Conservation (phyloP, 768 basidiomycete species). For the Amyloporia xantha region DNA sequence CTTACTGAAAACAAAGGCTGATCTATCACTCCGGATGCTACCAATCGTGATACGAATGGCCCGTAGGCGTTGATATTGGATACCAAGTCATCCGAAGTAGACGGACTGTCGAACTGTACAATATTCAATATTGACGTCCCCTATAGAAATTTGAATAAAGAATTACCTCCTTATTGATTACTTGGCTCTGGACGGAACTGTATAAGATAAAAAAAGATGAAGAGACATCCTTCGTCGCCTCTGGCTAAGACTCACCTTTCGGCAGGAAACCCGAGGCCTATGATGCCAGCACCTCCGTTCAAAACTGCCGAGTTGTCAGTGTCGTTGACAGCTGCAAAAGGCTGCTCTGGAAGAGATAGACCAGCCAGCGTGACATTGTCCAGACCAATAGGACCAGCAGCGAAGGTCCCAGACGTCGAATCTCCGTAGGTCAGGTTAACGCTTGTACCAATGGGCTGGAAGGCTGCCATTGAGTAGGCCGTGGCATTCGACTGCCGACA, state of each 20-base stretch:
- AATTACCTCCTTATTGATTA: conserved; percentile 16
- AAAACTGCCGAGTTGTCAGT: conserved; percentile 65
- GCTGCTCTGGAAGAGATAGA: conserved; percentile 43
- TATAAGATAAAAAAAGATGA: neutral
- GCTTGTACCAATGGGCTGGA: conserved; percentile 41
- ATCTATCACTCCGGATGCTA: conserved; percentile 33
- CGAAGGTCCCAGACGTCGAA: conserved; percentile 62
- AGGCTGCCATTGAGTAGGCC: conserved; percentile 41
- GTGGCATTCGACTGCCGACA: conserved; percentile 33
- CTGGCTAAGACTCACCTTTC: conserved; percentile 44
- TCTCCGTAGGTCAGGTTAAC: conserved; percentile 61
- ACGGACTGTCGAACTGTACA: conserved; percentile 15
- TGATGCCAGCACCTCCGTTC: conserved; percentile 58
- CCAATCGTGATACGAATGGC: conserved; percentile 30
- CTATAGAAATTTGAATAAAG: neutral
- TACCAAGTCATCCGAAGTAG: conserved; percentile 21
- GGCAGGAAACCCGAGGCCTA: conserved; percentile 72
- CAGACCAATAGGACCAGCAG: conserved; percentile 55
- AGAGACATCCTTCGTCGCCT: neutral
- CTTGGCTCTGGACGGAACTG: conserved; percentile 21
- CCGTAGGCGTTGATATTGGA: conserved; percentile 22
- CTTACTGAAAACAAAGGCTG: conserved; percentile 33
- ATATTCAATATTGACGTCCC: neutral
- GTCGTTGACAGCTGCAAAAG: conserved; percentile 59
- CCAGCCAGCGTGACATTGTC: conserved; percentile 54